Evolutionary conservation across 768 basidiomycete species (phyloP).

Genomic region (Dentipellis sp.): DNA sequence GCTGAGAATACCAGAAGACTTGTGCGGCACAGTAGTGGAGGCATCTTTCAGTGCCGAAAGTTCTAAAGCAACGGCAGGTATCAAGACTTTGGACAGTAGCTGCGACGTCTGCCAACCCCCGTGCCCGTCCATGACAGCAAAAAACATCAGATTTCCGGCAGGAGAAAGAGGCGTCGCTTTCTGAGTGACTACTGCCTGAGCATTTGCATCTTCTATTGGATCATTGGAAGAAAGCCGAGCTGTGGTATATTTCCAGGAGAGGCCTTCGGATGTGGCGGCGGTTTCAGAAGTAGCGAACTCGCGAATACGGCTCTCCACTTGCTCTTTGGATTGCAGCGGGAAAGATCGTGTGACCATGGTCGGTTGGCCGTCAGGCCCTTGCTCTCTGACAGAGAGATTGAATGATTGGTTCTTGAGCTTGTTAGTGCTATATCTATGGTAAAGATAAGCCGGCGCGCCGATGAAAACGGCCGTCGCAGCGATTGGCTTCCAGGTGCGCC

Average conservation of each 20-base stretch:
- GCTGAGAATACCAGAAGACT: constrained; percentile 22
- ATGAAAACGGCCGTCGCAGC: constrained; percentile 43
- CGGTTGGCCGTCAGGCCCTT: constrained; percentile 50
- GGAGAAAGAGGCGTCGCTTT: constrained; percentile 49
- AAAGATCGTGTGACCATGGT: constrained; percentile 44
- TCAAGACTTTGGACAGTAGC: constrained; percentile 74
- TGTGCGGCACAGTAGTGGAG: constrained; percentile 20
- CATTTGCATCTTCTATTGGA: constrained; percentile 85
- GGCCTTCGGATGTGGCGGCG: constrained; percentile 40
- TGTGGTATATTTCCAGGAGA: constrained; percentile 69
- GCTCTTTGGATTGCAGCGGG: constrained; percentile 44
- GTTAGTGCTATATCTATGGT: constrained; percentile 34
- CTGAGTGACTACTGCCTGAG: constrained; percentile 56
- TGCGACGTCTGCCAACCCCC: constrained; percentile 76
- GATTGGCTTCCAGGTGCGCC: constrained; percentile 60
- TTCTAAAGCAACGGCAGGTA: constrained; percentile 76
- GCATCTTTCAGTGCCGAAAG: constrained; percentile 45
- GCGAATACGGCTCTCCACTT: constrained; percentile 48
- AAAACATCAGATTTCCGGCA: constrained; percentile 72
- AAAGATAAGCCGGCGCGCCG: constrained; percentile 50
- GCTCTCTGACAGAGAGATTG: constrained; percentile 45
- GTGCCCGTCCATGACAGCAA: constrained; percentile 89
- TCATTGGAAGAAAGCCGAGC: constrained; percentile 79
- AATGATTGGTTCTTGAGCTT: constrained; percentile 35
- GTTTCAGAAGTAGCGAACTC: constrained; percentile 41